These are phyloP conservation scores for Lactarius evosmus DNA, from an alignment of 768 basidiomycete species.

Conservation along the genomic window DNA sequence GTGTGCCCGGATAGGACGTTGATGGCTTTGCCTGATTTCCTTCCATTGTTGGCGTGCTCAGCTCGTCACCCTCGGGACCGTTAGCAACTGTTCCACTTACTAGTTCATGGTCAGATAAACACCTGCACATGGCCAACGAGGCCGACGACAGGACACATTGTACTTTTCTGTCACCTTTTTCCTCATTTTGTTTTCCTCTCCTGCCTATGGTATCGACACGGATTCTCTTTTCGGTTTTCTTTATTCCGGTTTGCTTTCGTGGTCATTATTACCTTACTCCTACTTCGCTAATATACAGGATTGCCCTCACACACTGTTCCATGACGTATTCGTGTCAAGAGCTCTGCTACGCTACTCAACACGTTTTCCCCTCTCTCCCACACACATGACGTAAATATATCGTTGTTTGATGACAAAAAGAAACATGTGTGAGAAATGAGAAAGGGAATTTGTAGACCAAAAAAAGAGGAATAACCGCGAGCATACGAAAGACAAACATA, in stretches of 20 bases:
- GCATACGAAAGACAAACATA: no score
- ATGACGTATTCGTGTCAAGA: no score
- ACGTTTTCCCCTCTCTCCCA: neutral
- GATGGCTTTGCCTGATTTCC: no score
- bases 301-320: no score
- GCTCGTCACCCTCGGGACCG: conserved; percentile 75
- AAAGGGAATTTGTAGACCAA: no score
- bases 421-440: no score
- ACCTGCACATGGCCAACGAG: no score
- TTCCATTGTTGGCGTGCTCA: no score
- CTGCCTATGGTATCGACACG: neutral
- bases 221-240: neutral
- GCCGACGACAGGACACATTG: no score
- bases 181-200: neutral
- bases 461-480: no score
- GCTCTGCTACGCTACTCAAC: conserved; percentile 4
- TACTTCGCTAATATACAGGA: no score
- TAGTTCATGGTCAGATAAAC: conserved; percentile 56
- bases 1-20: no score
- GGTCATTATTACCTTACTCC: neutral
- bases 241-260: neutral
- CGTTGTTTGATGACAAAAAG: neutral
- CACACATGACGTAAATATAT: neutral
- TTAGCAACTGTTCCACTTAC: conserved; percentile 70
- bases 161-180: conserved; percentile 33